Base-by-base conservation (phyloP, 2,329 filamentous ascomycete genomes). In the Colletotrichum truncatum region DNA sequence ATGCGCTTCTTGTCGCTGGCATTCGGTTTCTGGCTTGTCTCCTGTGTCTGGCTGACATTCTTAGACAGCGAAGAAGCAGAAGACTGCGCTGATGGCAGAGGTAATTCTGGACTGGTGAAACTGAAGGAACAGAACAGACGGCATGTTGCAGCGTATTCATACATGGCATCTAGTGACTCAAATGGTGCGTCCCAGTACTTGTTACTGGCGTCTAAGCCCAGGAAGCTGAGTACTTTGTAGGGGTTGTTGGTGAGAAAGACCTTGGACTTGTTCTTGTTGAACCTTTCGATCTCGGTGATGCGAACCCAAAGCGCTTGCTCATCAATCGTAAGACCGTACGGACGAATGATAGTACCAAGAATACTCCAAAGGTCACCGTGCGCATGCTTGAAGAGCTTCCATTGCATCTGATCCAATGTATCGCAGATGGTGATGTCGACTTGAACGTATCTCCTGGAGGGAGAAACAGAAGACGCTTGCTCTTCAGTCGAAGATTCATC, bases 331-430 rank as follows among this genome's bases (percentile, higher is more conserved):
- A 96, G 84, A 2, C 92, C 92, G 34, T 88, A 85, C 0, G 84
- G 85, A 0, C 89, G 84, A 67, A 93, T 87, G 8, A 83, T 85
- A 16, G 88, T 81, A 5, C 91, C 90, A 0, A 95, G 73, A 8
- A 88, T 73, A 64, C 87, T 91, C 84, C 89, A 89, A 0, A 88
- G 61, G 70, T 95, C 92, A n/a, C 91, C 90, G 70, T 95, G 92
- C 0, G 87, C 85, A 38, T 90, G 83, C 69, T 87, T 87, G 77
- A 94, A 93, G 4, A 87, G 76, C 36, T 84, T 81, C 91, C 92
- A 95, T 28, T 82, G 80, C 67, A 86, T 82, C 56, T 76, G 70
- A 12, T 77, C 72, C 0, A 77, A 67, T 2, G 75, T 78, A 2
- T 71, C 70, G 61, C 84, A 88, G 23, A 90, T 73, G 28, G 86